Evolutionary conservation across 768 basidiomycete genomes (phyloP).

Genomic region (Tulasnella calospora): DNA sequence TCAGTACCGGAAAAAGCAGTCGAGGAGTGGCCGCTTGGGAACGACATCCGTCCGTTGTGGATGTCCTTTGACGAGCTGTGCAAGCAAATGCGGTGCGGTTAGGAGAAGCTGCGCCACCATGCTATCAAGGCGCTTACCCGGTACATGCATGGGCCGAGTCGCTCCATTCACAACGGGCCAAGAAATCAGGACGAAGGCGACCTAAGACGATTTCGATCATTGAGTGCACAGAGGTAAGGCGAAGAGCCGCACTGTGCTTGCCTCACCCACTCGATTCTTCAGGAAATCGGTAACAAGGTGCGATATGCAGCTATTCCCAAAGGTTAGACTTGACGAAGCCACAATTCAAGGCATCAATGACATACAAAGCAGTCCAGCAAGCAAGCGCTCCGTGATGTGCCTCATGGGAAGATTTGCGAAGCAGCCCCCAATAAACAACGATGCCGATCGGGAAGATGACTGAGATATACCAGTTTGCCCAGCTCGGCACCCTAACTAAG

Average conservation of each 20-base stretch:
- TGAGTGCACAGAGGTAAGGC: neutral
- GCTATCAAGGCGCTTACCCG: conserved; percentile 41
- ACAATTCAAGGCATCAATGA: conserved; percentile 27
- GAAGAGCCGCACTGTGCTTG: conserved; percentile 24
- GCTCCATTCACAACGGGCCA: conserved; percentile 61
- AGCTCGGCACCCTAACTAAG: conserved; percentile 40
- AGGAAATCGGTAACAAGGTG: conserved; percentile 47
- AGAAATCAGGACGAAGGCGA: conserved; percentile 61
- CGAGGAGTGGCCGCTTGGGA: conserved; percentile 67
- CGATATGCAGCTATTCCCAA: conserved; percentile 44
- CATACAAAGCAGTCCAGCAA: conserved; percentile 42
- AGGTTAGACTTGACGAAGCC: neutral
- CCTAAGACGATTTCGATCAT: conserved; percentile 31
- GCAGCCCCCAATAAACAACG: conserved; percentile 39
- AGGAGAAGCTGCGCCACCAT: conserved; percentile 17
- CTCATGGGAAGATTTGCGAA: conserved; percentile 46
- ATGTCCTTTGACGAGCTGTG: conserved; percentile 40
- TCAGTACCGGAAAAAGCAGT: conserved; percentile 52
- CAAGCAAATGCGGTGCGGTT: conserved; percentile 26
- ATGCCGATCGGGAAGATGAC: conserved; percentile 46
- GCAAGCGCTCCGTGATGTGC: conserved; percentile 57
- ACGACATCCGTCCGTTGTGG: conserved; percentile 50
- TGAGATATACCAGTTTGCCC: conserved; percentile 43
- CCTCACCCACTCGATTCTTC: conserved; percentile 55
- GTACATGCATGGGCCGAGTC: conserved; percentile 46